These are phyloP conservation scores for Petunia axillaris DNA, from an alignment of 257 asterid species.

Conservation along the genomic window DNA sequence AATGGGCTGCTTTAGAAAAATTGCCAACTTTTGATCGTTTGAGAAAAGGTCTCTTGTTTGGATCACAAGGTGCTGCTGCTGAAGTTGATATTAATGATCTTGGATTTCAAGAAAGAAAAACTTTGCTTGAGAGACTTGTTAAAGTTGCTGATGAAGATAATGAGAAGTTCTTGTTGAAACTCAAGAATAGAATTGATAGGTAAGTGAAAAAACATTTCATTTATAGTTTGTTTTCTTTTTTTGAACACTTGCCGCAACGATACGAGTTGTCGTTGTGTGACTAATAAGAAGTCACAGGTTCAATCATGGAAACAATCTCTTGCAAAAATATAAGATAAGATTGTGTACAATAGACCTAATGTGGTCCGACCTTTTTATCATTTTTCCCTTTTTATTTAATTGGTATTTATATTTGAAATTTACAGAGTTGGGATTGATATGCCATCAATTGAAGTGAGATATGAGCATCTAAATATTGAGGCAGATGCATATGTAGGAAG, in stretches of 20 bases:
- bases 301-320: background rate
- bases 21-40: background rate
- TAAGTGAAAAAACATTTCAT: background rate
- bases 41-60: constrained; percentile 22
- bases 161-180: constrained; percentile 61
- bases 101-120: constrained; percentile 34
- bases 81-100: too few species aligned
- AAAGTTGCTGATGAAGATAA: constrained; percentile 48
- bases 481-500: constrained; percentile 25
- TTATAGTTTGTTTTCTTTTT: background rate
- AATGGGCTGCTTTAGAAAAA: constrained; percentile 21
- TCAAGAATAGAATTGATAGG: constrained; percentile 62
- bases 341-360: too few species aligned
- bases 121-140: constrained; percentile 53
- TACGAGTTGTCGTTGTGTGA: background rate
- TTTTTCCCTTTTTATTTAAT: background rate
- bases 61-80: constrained; percentile 11
- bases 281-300: background rate
- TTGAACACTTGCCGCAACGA: background rate
- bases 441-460: constrained; percentile 25
- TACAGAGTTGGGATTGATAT: constrained; percentile 25
- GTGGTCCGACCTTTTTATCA: too few species aligned
- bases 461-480: background rate
- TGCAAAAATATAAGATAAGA: too few species aligned
- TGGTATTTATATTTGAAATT: background rate